Percentiles rank a stretch among this genome's conserved stretches.
Conservation (phyloP, 1,284 basidiomycete genomes). For the Ceratobasidium papillatum region DNA sequence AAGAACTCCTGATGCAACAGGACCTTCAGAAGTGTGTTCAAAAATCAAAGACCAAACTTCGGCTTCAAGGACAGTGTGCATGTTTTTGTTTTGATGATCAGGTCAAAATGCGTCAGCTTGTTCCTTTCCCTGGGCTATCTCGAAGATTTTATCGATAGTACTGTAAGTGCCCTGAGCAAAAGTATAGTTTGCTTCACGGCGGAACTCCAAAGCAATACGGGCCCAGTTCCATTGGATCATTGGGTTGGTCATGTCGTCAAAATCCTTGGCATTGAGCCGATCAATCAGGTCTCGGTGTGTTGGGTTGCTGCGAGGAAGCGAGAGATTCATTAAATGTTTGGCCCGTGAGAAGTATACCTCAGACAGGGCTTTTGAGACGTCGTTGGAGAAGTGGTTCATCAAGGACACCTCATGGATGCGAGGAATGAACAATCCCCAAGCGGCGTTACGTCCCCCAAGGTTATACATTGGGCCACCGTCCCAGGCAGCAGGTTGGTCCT, state of each 20-base stretch:
- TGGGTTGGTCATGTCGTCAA: too few relatives aligned
- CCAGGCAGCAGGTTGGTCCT: constrained; percentile 26
- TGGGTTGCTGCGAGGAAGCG: constrained; percentile 36
- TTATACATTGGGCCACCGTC: constrained; percentile 44
- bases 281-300: constrained; percentile 44
- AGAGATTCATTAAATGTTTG: constrained; percentile 41
- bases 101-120: too few relatives aligned
- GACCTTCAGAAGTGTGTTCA: too few relatives aligned
- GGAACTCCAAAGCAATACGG: constrained; percentile 46
- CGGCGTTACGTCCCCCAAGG: constrained; percentile 44
- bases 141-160: constrained; percentile 45
- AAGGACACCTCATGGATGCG: constrained; percentile 44
- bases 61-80: too few relatives aligned
- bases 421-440: constrained; percentile 45
- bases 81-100: too few relatives aligned
- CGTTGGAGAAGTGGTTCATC: constrained; percentile 6
- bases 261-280: constrained; percentile 40
- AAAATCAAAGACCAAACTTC: too few relatives aligned
- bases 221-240: constrained; percentile 46
- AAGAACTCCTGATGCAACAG: too few relatives aligned
- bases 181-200: constrained; percentile 42
- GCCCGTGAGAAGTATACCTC: constrained; percentile 26
- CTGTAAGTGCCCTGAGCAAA: constrained; percentile 46
- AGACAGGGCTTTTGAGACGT: constrained; percentile 9
- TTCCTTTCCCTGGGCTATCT: too few relatives aligned